Base-by-base conservation (phyloP, 495 filamentous ascomycete species). In the Neurospora tetraspora region DNA sequence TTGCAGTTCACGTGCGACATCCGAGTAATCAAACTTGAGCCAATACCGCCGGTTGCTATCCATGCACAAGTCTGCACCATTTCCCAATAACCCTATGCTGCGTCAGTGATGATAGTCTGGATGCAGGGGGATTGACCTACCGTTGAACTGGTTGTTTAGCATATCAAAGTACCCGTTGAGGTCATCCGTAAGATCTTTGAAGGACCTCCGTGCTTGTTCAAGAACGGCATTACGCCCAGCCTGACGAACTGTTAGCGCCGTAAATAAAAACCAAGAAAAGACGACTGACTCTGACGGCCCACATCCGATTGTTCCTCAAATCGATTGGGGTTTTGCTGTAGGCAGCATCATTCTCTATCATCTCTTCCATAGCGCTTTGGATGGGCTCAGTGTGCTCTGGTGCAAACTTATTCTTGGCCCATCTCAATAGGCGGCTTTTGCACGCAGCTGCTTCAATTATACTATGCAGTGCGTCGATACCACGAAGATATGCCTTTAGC, bases 301-400 rank as follows among this genome's bases (percentile, higher is more conserved):
- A 97, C 14, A 93, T 94, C 69, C 96, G 86, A 80, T 99, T 96
- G 76, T 98, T 96, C 70, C 94, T 88, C 70, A 97, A 83, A 73
- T 97, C 96, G 11, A 98, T 86, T 4, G 96, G 93, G 47, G 89
- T 88, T 69, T 87, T 93, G 74, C 93, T 90, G 77, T 91, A 97
- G 4, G 85, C 86, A 1, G 92, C 91, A 79, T 96, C 91, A 68
- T 92, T 88, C 72, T 98, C 97, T 74, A 99, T 91, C 0, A 89
- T 89, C 37, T 83, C 80, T 68, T 88, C 82, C 71, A 98, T 94
- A 3, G 93, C 76, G 9, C 85, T 79, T 70, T 91, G 83, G 4
- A 94, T 84, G 5, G 85, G 83, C 27, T 81, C 82, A 47, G 91
- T 84, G n/a, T 85, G 87, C 20, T 86, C 86, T 4, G 88, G 87